Evolutionary conservation across 2,329 filamentous ascomycete species (phyloP), one percentile per base, ranked within the genome.

Genomic region (Cladosporium cucumerinum): DNA sequence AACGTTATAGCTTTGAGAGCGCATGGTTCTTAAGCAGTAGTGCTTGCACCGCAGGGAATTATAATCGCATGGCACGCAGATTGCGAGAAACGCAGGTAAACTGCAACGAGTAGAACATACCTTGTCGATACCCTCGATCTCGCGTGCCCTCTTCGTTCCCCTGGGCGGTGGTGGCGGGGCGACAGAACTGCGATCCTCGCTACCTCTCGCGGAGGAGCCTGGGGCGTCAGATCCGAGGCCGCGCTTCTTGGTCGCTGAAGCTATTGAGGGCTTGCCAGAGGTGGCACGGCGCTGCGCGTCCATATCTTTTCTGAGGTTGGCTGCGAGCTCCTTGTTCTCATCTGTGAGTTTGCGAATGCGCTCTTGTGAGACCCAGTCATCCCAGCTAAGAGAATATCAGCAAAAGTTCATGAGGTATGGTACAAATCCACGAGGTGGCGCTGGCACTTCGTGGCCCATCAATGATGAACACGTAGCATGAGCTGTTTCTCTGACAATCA

Each of bases 321-420:
- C 82, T 25, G 94, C 93, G 43, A 99, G 85, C 75, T 96, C 92
- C 75, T 92, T 91, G 80, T 98, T 97, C 80, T 98, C 95, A 64
- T 96, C 92, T 60, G 89, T 97, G 76, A 94, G 90, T 80, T 97
- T 97, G 75, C 93, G 89, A 67, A 99, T 89, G 70, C 95, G 91
- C 77, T 98, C 94, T 78, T 93, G 89, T 25, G 91, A 87, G 52
- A 98, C 95, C 94, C 94, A 98, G 81, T 99, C 95, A 81, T 99
- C 95, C 95, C 95, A 99, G 68, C 88, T 91, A 74, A 11, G 39
- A 66, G 48, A 61, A 21, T 30, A 61, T 66, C 34, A 66, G 65
- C 36, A n/a, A 32, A 26, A 57, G 34, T 36, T 25, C n/a, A 39
- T 18, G 12, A 21, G n/a, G 8, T 46, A 28, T 16, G 23, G 21